Evolutionary conservation across 805 yeast genomes (phyloP).

Genomic region (Ogataea thermomethanolica): DNA sequence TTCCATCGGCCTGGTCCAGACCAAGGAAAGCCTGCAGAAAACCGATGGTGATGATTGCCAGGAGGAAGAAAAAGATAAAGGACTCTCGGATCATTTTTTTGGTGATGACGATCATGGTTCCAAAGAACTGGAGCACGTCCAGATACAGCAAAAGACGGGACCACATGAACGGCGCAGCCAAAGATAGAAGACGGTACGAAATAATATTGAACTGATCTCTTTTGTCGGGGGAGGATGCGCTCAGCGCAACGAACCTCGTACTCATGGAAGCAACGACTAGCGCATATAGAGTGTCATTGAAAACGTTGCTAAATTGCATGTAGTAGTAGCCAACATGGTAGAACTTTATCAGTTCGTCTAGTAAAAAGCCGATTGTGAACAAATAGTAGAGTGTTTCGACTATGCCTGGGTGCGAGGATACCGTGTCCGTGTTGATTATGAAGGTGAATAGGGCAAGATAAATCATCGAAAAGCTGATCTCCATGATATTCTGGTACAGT

Average conservation of each 20-base stretch:
- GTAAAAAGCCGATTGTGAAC: conserved; percentile 61
- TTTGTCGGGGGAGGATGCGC: conserved; percentile 26
- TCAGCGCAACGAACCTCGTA: conserved; percentile 47
- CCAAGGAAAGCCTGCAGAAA: conserved; percentile 87
- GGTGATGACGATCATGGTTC: conserved; percentile 82
- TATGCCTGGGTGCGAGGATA: conserved; percentile 33
- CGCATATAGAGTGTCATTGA: conserved; percentile 67
- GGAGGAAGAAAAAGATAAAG: conserved; percentile 71
- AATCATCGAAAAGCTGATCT: conserved; percentile 61
- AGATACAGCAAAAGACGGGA: conserved; percentile 68
- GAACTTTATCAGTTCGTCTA: conserved; percentile 67
- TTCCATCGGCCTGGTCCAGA: conserved; percentile 84
- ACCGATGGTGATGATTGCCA: conserved; percentile 68
- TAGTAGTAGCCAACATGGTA: conserved; percentile 75
- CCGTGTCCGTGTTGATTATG: conserved; percentile 57
- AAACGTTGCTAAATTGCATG: conserved; percentile 73
- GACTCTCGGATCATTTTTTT: conserved; percentile 88
- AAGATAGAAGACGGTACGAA: conserved; percentile 66
- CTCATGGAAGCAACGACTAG: conserved; percentile 51
- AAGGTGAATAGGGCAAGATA: conserved; percentile 61
- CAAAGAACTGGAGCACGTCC: conserved; percentile 79
- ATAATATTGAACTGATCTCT: conserved; percentile 23
- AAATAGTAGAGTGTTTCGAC: conserved; percentile 58
- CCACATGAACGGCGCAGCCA: conserved; percentile 89
- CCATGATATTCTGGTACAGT: conserved; percentile 70